These are phyloP conservation scores for Crithidia acanthocephali DNA, from an alignment of 208 protist species.

Conservation along the genomic window DNA sequence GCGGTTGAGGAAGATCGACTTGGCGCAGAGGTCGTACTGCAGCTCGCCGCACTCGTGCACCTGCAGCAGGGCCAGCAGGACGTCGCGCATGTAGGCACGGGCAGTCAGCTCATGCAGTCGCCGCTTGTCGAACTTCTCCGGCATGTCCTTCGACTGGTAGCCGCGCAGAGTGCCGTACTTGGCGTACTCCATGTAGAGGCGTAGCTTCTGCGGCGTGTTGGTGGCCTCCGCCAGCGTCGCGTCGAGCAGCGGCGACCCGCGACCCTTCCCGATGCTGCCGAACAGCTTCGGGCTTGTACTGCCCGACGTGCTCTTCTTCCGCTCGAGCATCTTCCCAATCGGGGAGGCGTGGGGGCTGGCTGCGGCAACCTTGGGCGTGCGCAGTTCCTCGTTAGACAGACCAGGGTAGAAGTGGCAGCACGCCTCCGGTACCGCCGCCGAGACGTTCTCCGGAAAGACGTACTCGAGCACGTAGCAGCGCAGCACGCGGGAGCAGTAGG, in stretches of 20 bases:
- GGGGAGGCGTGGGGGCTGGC: background rate
- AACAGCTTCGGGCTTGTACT: background rate
- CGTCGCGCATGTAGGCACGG: constrained; percentile 78
- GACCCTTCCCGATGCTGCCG: background rate
- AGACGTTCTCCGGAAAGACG: constrained; percentile 31
- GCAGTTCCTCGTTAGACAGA: constrained; percentile 3
- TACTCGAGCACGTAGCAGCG: constrained; percentile 65
- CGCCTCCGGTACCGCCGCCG: constrained; percentile 20
- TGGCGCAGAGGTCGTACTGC: constrained; percentile 77
- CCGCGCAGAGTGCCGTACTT: constrained; percentile 64
- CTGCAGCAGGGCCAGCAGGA: constrained; percentile 77
- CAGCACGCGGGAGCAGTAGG: constrained; percentile 50
- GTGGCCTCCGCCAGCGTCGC: background rate
- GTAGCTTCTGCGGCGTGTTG: constrained; percentile 33
- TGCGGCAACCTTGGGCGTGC: background rate
- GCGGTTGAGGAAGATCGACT: constrained; percentile 60
- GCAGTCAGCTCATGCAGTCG: constrained; percentile 80
- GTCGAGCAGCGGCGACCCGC: background rate
- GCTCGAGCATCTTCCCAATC: constrained; percentile 5
- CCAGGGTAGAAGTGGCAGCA: constrained; percentile 27
- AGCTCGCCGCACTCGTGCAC: constrained; percentile 73
- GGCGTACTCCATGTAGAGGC: constrained; percentile 76
- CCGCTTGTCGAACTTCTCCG: constrained; percentile 44
- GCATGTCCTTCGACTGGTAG: constrained; percentile 55
- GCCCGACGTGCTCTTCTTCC: constrained; percentile 2